Conservation (phyloP, 2,329 filamentous ascomycete species). For the Ophiostoma himal-ulmi region DNA sequence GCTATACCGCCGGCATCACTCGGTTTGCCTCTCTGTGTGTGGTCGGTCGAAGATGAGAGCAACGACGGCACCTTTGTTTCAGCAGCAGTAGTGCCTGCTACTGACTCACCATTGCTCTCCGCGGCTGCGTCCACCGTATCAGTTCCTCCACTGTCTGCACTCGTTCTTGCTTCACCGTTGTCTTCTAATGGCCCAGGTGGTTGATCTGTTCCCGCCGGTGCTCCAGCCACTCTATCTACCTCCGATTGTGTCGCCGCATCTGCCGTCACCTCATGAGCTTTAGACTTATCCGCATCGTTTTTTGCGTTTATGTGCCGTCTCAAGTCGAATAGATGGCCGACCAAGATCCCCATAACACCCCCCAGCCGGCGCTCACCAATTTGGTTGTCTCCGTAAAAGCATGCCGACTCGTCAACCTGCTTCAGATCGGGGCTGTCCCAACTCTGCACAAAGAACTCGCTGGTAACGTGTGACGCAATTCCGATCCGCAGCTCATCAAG, state of each 20-base stretch:
- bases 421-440: slow-evolving; percentile 59
- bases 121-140: not conserved
- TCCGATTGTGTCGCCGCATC: not conserved
- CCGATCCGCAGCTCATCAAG: slow-evolving; percentile 69
- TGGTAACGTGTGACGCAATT: slow-evolving; percentile 49
- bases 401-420: slow-evolving; percentile 56
- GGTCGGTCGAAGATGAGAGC: not conserved
- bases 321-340: slow-evolving; percentile 61
- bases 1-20: not conserved
- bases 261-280: not conserved
- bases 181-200: not conserved
- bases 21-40: not conserved
- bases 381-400: slow-evolving; percentile 50
- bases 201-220: not conserved
- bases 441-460: slow-evolving; percentile 50
- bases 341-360: slow-evolving; percentile 61
- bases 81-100: not conserved
- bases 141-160: not conserved
- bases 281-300: not conserved
- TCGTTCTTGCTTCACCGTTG: not conserved
- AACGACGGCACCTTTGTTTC: not conserved
- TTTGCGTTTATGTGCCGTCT: slow-evolving; percentile 28
- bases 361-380: slow-evolving; percentile 60
- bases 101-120: not conserved
- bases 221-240: not conserved